These are phyloP conservation scores for Pezicula neosporulosa DNA, from an alignment of 2,329 filamentous ascomycete genomes.

Conservation along the genomic window DNA sequence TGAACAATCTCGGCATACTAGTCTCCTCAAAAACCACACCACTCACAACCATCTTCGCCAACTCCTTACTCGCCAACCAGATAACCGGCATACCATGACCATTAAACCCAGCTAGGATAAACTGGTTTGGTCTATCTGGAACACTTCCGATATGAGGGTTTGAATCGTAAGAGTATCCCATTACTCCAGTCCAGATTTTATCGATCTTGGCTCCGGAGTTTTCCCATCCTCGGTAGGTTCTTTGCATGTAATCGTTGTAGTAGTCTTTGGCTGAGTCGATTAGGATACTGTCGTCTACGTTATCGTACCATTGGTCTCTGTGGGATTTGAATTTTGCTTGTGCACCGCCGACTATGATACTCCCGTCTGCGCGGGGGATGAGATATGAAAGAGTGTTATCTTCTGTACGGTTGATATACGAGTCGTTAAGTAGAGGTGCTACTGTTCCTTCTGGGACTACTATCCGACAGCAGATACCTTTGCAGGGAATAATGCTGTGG, in stretches of 20 bases:
- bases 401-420: slow-evolving; percentile 11
- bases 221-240: slow-evolving; percentile 46
- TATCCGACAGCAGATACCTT: slow-evolving; percentile 40
- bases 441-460: slow-evolving; percentile 14
- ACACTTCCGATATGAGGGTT: slow-evolving; percentile 40
- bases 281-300: slow-evolving; percentile 40
- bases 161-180: slow-evolving; percentile 37
- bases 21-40: slow-evolving; percentile 29
- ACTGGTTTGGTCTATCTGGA: slow-evolving; percentile 35
- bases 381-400: slow-evolving; percentile 19
- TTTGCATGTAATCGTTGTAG: slow-evolving; percentile 46
- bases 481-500: slow-evolving; percentile 57
- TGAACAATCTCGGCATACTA: slow-evolving; percentile 33
- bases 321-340: slow-evolving; percentile 26
- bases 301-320: slow-evolving; percentile 39
- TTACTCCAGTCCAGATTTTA: slow-evolving; percentile 29
- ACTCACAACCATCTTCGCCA: slow-evolving; percentile 36
- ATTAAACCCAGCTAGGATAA: slow-evolving; percentile 43
- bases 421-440: slow-evolving; percentile 14
- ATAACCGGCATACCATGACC: slow-evolving; percentile 48
- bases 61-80: slow-evolving; percentile 35
- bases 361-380: slow-evolving; percentile 24
- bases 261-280: slow-evolving; percentile 38
- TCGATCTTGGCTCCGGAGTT: slow-evolving; percentile 33
- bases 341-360: slow-evolving; percentile 37